Evolutionary conservation across 2,329 filamentous ascomycete genomes (phyloP).

Genomic region (Orbilia ellipsospora): DNA sequence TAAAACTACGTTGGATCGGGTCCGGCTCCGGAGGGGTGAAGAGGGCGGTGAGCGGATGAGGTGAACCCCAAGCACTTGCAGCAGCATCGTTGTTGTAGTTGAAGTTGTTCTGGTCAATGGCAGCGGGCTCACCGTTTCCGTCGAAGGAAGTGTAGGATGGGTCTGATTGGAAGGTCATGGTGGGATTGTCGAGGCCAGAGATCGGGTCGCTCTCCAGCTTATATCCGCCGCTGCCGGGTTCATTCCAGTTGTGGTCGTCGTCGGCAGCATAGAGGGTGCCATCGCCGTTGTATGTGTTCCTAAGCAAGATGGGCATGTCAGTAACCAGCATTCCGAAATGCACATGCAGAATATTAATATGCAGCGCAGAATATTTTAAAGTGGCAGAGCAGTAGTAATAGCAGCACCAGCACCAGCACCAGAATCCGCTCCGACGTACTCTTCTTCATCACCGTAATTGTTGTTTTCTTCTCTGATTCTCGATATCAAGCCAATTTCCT

Average conservation of each 20-base stretch:
- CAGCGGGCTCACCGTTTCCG: neutral
- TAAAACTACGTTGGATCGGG: constrained; percentile 47
- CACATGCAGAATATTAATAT: neutral
- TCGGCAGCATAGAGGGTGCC: constrained; percentile 39
- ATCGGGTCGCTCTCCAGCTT: constrained; percentile 35
- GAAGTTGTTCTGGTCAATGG: constrained; percentile 17
- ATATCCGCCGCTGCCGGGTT: constrained; percentile 36
- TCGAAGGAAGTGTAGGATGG: constrained; percentile 20
- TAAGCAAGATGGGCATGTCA: constrained; percentile 22
- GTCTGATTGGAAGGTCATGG: constrained; percentile 4
- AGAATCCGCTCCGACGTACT: constrained; percentile 19
- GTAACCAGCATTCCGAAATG: constrained; percentile 24
- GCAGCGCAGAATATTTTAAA: neutral
- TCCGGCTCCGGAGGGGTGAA: constrained; percentile 45
- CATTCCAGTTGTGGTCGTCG: constrained; percentile 49
- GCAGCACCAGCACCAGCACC: too few relatives aligned
- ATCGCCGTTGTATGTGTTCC: constrained; percentile 48
- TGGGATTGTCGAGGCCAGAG: neutral
- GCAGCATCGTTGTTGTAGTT: constrained; percentile 7
- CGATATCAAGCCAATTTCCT: constrained; percentile 50
- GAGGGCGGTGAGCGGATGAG: constrained; percentile 47
- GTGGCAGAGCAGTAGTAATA: neutral
- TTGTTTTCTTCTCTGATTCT: constrained; percentile 29
- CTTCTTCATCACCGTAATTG: constrained; percentile 17
- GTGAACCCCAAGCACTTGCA: constrained; percentile 22